Conservation (phyloP, 2,329 filamentous ascomycete species). For the Tolypocladium guangdongense region DNA sequence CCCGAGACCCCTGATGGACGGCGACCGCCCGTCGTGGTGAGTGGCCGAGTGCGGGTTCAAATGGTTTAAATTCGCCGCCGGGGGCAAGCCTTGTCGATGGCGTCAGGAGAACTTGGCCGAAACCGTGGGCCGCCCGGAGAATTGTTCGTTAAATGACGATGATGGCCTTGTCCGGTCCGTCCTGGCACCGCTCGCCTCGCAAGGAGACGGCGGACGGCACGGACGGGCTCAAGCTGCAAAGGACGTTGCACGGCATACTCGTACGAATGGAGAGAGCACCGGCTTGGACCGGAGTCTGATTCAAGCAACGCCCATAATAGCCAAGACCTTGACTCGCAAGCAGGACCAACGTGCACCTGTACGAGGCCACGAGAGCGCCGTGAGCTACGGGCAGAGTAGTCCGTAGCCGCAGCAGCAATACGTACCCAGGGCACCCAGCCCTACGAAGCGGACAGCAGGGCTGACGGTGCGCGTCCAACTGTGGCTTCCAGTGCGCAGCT, state of each 20-base stretch:
- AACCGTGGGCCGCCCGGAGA: not conserved
- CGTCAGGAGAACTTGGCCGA: not conserved
- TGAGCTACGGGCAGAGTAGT: too few relatives aligned
- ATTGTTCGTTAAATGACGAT: not conserved
- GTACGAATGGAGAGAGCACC: too few relatives aligned
- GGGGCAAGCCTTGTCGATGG: not conserved
- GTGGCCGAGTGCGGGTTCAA: not conserved
- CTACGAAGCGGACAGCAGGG: too few relatives aligned
- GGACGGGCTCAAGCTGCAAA: not conserved
- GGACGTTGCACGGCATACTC: not conserved
- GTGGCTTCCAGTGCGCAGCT: not conserved
- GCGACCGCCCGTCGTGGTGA: not conserved
- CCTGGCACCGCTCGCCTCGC: too few relatives aligned
- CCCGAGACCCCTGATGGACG: not conserved
- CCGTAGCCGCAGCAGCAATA: too few relatives aligned
- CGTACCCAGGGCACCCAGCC: not conserved
- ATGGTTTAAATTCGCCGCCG: too few relatives aligned
- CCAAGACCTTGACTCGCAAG: not conserved
- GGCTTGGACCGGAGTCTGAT: not conserved
- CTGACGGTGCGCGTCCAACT: not conserved
- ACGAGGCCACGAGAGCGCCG: too few relatives aligned
- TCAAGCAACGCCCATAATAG: not conserved
- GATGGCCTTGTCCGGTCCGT: not conserved
- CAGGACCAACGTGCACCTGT: too few relatives aligned
- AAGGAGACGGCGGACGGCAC: not conserved